Percentiles rank a stretch among this genome's conserved stretches.
Evolutionary conservation across 2,329 filamentous ascomycete genomes (phyloP).

Genomic region (Grosmannia clavigera): DNA sequence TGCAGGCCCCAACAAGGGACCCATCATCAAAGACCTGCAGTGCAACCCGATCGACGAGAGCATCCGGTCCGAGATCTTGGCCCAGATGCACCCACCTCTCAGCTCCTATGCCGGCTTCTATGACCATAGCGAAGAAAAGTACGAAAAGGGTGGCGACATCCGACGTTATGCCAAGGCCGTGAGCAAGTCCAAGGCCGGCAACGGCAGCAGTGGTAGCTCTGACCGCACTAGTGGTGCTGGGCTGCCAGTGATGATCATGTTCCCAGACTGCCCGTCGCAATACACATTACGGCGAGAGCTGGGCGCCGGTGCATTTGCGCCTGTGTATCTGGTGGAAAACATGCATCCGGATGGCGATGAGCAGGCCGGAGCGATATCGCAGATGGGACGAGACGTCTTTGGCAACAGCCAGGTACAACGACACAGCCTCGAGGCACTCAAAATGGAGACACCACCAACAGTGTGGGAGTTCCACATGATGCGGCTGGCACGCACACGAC

Average conservation of each 20-base stretch:
- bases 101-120: conserved; percentile 67
- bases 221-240: conserved; percentile 50
- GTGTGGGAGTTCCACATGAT: conserved; percentile 98
- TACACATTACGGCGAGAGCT: conserved; percentile 79
- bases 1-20: conserved; percentile 39
- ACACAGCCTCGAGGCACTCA: conserved; percentile 65
- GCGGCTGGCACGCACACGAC: conserved; percentile 62
- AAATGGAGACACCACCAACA: conserved; percentile 82
- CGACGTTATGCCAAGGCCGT: conserved; percentile 66
- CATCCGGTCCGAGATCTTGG: conserved; percentile 63
- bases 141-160: conserved; percentile 61
- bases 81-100: conserved; percentile 60
- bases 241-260: conserved; percentile 52
- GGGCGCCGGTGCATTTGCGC: conserved; percentile 86
- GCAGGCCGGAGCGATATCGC: conserved; percentile 17
- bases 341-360: conserved; percentile 38
- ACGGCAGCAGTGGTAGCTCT: conserved; percentile 29
- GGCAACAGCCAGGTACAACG: conserved; percentile 39
- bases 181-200: conserved; percentile 40
- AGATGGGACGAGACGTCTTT: conserved; percentile 50
- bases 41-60: conserved; percentile 82
- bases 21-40: conserved; percentile 68
- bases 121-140: conserved; percentile 53
- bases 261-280: conserved; percentile 49
- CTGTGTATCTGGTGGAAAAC: conserved; percentile 83